Conservation (phyloP, 345 rosid species). For the Lepidium sativum region DNA sequence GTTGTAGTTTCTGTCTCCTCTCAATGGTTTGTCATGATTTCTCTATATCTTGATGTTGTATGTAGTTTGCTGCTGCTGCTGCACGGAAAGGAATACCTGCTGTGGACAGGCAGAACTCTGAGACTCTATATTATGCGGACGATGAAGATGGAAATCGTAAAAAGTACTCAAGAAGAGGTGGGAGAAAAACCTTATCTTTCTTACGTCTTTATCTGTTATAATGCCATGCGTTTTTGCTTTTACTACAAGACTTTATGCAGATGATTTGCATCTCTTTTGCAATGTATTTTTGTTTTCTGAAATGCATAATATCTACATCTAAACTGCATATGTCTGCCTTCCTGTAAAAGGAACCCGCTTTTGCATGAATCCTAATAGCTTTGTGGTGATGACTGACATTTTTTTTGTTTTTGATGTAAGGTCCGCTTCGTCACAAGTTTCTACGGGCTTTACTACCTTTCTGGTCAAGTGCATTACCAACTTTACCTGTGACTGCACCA, state of each 20-base stretch:
- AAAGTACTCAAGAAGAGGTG: slow-evolving; percentile 89
- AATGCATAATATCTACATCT: background rate
- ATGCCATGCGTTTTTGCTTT: background rate
- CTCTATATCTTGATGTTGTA: slow-evolving; percentile 10
- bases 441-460: slow-evolving; percentile 90
- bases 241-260: background rate
- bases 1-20: background rate
- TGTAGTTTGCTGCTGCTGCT: slow-evolving; percentile 78
- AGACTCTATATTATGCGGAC: slow-evolving; percentile 70
- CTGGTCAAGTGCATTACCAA: slow-evolving; percentile 97
- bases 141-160: slow-evolving; percentile 87
- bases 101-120: slow-evolving; percentile 76
- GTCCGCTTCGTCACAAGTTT: slow-evolving; percentile 82
- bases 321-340: background rate
- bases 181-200: slow-evolving; percentile 3
- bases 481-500: slow-evolving; percentile 95
- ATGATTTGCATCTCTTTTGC: background rate
- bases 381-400: background rate
- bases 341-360: background rate
- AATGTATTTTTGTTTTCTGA: background rate
- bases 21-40: background rate
- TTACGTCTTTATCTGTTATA: background rate
- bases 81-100: slow-evolving; percentile 69
- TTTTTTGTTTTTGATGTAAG: too few species aligned
- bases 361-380: background rate